A percentile compares a stretch with the other conserved stretches of the same genome.
phyloP scores from a whole-genome alignment of 108 stramenopile species.

The Skeletonema grethae region DNA sequence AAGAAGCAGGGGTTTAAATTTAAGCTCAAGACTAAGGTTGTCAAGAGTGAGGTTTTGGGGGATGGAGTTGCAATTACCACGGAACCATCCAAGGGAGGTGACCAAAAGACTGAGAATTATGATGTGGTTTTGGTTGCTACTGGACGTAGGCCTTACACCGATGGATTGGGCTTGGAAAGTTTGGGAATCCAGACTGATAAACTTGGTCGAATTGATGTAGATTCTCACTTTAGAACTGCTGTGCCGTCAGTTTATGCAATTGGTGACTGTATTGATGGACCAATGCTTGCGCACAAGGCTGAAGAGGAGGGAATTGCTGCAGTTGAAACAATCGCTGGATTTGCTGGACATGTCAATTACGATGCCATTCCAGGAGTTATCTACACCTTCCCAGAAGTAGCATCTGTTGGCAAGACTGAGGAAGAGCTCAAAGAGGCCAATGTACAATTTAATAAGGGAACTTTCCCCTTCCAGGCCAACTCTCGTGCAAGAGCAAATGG shows the following conservation, averaged over 20 bases:
- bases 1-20: slow-evolving; percentile 99
- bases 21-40: slow-evolving; percentile 96
- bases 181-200: slow-evolving; percentile 95
- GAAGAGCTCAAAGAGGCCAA: slow-evolving; percentile 98
- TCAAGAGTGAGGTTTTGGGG: slow-evolving; percentile 81
- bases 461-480: slow-evolving; percentile 97
- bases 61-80: slow-evolving; percentile 89
- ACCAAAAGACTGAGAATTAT: slow-evolving; percentile 70
- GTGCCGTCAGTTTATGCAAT: slow-evolving; percentile 96
- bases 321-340: slow-evolving; percentile 97
- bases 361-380: slow-evolving; percentile 99
- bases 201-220: slow-evolving; percentile 95
- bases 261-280: slow-evolving; percentile 98
- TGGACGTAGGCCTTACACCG: slow-evolving; percentile 98
- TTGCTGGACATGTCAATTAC: slow-evolving; percentile 99
- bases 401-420: slow-evolving; percentile 98
- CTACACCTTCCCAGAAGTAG: slow-evolving; percentile 99
- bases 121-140: slow-evolving; percentile 98
- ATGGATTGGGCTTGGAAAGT: slow-evolving; percentile 93
- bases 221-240: slow-evolving; percentile 94
- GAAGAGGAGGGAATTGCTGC: slow-evolving; percentile 99
- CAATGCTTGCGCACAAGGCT: slow-evolving; percentile 99
- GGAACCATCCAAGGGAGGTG: slow-evolving; percentile 90
- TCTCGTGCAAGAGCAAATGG: slow-evolving; percentile 90
- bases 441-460: slow-evolving; percentile 92